These are phyloP conservation scores for Pseudogymnoascus sp. DNA, from an alignment of 2,329 filamentous ascomycete genomes.

Conservation along the genomic window DNA sequence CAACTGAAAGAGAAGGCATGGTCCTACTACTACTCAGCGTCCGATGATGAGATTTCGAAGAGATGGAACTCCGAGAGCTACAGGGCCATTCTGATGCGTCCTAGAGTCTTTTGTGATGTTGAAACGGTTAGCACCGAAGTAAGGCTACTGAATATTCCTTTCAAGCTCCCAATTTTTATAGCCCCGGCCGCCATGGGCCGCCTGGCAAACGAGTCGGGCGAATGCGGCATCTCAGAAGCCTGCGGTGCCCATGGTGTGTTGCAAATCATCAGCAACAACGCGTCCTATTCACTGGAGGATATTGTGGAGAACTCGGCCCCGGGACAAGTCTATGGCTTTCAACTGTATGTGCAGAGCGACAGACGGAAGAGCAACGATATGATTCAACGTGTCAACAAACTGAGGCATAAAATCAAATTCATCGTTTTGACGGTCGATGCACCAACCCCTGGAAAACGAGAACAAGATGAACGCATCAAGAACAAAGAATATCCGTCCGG, in stretches of 20 bases:
- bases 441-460: slow-evolving; percentile 49
- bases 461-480: slow-evolving; percentile 37
- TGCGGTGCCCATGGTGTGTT: slow-evolving; percentile 46
- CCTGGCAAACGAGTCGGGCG: slow-evolving; percentile 56
- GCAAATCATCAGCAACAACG: slow-evolving; percentile 55
- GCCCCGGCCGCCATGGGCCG: slow-evolving; percentile 59
- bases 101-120: slow-evolving; percentile 51
- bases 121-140: slow-evolving; percentile 43
- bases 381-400: slow-evolving; percentile 38
- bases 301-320: slow-evolving; percentile 31
- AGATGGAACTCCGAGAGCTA: slow-evolving; percentile 49
- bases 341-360: slow-evolving; percentile 55
- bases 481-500: slow-evolving; percentile 45
- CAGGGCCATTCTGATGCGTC: slow-evolving; percentile 50
- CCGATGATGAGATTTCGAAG: slow-evolving; percentile 61
- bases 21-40: slow-evolving; percentile 62
- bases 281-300: slow-evolving; percentile 50
- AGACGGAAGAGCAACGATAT: slow-evolving; percentile 44
- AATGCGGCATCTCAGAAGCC: slow-evolving; percentile 49
- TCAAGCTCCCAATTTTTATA: slow-evolving; percentile 53
- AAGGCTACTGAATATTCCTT: slow-evolving; percentile 46
- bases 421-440: slow-evolving; percentile 54
- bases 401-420: slow-evolving; percentile 38
- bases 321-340: slow-evolving; percentile 42
- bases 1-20: slow-evolving; percentile 56